Evolutionary conservation across 805 yeast genomes (phyloP).

Genomic region (Saturnispora sekii): DNA sequence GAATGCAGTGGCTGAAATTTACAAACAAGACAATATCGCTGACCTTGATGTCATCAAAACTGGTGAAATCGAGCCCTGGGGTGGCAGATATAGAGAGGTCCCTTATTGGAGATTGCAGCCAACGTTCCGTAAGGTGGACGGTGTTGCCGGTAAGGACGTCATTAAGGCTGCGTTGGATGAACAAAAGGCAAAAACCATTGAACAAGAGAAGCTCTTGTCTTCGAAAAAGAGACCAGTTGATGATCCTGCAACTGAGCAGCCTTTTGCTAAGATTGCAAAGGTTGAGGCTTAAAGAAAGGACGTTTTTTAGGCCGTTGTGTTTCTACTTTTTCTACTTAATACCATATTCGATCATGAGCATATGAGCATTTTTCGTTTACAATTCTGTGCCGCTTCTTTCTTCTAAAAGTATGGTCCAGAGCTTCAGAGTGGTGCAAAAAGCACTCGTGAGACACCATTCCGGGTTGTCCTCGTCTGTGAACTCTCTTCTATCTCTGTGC

Average conservation of each 20-base stretch:
- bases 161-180: constrained; percentile 15
- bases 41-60: constrained; percentile 44
- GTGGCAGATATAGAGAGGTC: constrained; percentile 67
- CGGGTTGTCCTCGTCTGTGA: constrained; percentile 14
- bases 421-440: no score
- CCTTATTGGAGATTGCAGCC: constrained; percentile 98
- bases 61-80: constrained; percentile 58
- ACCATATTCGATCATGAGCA: not conserved
- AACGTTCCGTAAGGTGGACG: constrained; percentile 81
- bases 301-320: not conserved
- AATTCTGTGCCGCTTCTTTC: no score
- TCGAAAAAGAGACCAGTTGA: constrained; percentile 10
- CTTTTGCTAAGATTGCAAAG: constrained; percentile 2
- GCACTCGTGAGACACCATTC: not conserved
- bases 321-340: not conserved
- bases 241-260: not conserved
- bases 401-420: no score
- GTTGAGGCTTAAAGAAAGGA: not conserved
- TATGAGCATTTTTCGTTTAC: not conserved
- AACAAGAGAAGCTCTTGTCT: constrained; percentile 10
- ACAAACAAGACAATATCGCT: constrained; percentile 39
- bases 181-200: constrained; percentile 9
- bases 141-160: constrained; percentile 44
- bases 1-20: constrained; percentile 47
- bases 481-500: constrained; percentile 14